Percentiles rank a stretch among this genome's conserved stretches.
Evolutionary conservation across 1,284 basidiomycete species (phyloP).

Genomic region (Sanghuangporus sanghuang): DNA sequence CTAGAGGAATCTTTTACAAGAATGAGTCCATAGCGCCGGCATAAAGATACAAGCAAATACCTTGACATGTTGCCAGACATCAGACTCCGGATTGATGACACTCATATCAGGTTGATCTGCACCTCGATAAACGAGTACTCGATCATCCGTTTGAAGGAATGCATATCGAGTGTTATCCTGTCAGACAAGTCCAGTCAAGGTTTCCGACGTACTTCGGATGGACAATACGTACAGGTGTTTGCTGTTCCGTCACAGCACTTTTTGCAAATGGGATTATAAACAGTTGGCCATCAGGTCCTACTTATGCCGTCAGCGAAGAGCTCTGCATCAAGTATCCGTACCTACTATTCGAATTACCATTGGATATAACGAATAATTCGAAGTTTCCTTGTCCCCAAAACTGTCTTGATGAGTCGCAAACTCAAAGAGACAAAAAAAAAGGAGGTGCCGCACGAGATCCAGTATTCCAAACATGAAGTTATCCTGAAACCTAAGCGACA

Average conservation of each 20-base stretch:
- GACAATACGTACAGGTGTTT: slow-evolving; percentile 65
- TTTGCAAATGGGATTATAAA: slow-evolving; percentile 92
- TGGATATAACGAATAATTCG: slow-evolving; percentile 72
- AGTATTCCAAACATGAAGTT: slow-evolving; percentile 79
- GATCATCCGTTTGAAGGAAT: slow-evolving; percentile 93
- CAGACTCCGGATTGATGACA: slow-evolving; percentile 97
- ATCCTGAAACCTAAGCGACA: slow-evolving; percentile 59
- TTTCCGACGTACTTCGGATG: slow-evolving; percentile 1
- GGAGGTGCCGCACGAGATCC: slow-evolving; percentile 47
- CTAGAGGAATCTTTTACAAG: slow-evolving; percentile 63
- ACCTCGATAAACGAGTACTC: slow-evolving; percentile 92
- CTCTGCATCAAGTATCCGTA: slow-evolving; percentile 5
- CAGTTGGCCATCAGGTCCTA: slow-evolving; percentile 63
- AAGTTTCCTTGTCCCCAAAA: slow-evolving; percentile 92
- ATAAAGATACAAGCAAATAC: slow-evolving; percentile 29
- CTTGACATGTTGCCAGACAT: slow-evolving; percentile 97
- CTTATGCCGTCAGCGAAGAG: neutral
- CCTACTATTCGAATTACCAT: slow-evolving; percentile 43
- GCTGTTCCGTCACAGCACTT: slow-evolving; percentile 88
- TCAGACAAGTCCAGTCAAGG: neutral
- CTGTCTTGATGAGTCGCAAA: slow-evolving; percentile 33
- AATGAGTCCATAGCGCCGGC: neutral
- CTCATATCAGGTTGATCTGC: slow-evolving; percentile 98
- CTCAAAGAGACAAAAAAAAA: neutral
- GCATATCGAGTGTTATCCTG: slow-evolving; percentile 93